These are phyloP conservation scores for Xylaria hypoxylon DNA, from an alignment of 2,329 filamentous ascomycete genomes.

Conservation along the genomic window DNA sequence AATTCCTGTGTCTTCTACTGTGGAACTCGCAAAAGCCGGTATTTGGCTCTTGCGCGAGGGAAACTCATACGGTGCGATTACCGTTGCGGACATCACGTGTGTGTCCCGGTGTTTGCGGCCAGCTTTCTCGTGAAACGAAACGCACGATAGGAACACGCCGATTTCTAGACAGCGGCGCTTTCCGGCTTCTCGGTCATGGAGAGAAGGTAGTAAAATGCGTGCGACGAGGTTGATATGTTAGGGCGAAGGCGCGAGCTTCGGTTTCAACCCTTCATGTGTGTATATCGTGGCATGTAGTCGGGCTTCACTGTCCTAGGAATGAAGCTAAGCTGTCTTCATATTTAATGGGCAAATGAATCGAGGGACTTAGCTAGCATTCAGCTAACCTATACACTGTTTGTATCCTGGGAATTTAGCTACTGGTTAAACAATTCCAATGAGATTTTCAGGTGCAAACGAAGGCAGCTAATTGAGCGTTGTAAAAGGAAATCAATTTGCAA, in stretches of 20 bases:
- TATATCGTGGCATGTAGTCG: neutral
- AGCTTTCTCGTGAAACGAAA: constrained; percentile 11
- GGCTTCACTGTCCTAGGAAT: neutral
- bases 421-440: neutral
- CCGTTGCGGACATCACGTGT: neutral
- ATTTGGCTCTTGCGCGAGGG: constrained; percentile 5
- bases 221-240: neutral
- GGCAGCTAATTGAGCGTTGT: too few species aligned
- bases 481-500: too few species aligned
- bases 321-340: neutral
- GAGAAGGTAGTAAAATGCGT: neutral
- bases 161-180: neutral
- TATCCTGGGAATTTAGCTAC: neutral
- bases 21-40: constrained; percentile 11
- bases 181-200: neutral
- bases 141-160: neutral
- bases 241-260: neutral
- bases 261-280: neutral
- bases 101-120: constrained; percentile 23
- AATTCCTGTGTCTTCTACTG: neutral
- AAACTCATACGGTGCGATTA: constrained; percentile 19
- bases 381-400: neutral
- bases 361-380: neutral
- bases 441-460: too few species aligned
- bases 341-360: neutral